Conservation (phyloP, 805 yeast species). For the Debaryomyces castellii region DNA sequence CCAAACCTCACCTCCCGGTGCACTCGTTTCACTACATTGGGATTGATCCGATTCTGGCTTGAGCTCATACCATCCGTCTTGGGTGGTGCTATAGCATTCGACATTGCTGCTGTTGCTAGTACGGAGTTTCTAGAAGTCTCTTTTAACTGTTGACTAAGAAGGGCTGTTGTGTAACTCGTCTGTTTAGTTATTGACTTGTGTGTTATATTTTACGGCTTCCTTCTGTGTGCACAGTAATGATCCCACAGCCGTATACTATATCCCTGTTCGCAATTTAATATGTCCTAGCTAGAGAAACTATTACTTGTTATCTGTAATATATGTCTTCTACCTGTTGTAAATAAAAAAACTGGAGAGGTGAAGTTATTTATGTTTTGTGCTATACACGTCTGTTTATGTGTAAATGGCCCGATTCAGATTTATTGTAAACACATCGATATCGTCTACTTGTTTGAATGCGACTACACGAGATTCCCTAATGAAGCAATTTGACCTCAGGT, state of each 20-base stretch:
- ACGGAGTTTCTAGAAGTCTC: neutral
- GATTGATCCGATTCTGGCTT: constrained; percentile 3
- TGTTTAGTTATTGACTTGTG: neutral
- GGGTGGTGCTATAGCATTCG: neutral
- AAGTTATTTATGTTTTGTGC: neutral
- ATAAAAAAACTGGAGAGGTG: constrained; percentile 1
- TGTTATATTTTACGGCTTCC: neutral
- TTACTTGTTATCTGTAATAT: neutral
- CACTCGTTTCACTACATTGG: constrained; percentile 12
- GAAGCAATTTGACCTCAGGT: neutral
- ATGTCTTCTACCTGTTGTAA: constrained; percentile 1
- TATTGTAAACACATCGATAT: neutral
- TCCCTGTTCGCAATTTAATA: neutral
- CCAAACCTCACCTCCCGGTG: constrained; percentile 79
- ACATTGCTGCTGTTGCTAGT: neutral
- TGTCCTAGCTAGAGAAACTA: neutral
- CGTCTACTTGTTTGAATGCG: neutral
- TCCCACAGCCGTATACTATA: neutral
- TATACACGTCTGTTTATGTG: neutral
- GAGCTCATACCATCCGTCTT: neutral
- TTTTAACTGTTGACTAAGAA: neutral
- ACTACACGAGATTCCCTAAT: constrained; percentile 1
- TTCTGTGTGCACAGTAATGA: neutral
- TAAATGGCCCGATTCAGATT: neutral
- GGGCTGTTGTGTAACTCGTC: neutral